Conservation (phyloP, 768 basidiomycete species). For the Lactifluus pinguis region DNA sequence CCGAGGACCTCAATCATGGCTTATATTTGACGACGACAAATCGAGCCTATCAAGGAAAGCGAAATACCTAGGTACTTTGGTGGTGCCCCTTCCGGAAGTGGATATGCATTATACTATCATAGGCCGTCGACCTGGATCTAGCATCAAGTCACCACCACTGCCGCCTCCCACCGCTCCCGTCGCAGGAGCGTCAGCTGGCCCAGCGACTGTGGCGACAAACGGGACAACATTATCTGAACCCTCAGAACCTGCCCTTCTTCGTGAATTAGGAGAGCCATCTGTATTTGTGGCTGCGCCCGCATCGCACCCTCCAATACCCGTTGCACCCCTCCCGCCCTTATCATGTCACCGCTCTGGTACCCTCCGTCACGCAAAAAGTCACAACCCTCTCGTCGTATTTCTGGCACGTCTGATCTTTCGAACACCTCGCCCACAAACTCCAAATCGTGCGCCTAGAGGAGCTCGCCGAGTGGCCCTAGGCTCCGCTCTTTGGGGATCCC, state of each 20-base stretch:
- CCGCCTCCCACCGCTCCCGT: slow-evolving; percentile 21
- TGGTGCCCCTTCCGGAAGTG: slow-evolving; percentile 77
- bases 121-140: slow-evolving; percentile 80
- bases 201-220: not conserved
- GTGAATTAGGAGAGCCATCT: slow-evolving; percentile 2
- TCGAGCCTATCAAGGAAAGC: slow-evolving; percentile 83
- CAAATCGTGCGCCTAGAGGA: slow-evolving; percentile 11
- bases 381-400: slow-evolving; percentile 11
- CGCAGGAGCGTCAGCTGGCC: not conserved
- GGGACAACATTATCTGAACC: not conserved
- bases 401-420: slow-evolving; percentile 13
- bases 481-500: slow-evolving; percentile 5
- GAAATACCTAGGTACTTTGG: slow-evolving; percentile 95
- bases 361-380: slow-evolving; percentile 15
- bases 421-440: slow-evolving; percentile 4
- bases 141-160: slow-evolving; percentile 43
- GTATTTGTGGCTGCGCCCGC: not conserved
- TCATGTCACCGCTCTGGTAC: slow-evolving; percentile 7
- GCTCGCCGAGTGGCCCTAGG: slow-evolving; percentile 19
- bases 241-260: slow-evolving; percentile 5
- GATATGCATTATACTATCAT: slow-evolving; percentile 97
- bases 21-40: slow-evolving; percentile 93
- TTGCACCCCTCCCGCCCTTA: slow-evolving; percentile 22
- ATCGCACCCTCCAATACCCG: slow-evolving; percentile 2
- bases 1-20: slow-evolving; percentile 74